A percentile compares a stretch with the other conserved stretches of the same genome.
Conservation (phyloP, 2,329 filamentous ascomycete genomes). For the Sphaerulina musiva region DNA sequence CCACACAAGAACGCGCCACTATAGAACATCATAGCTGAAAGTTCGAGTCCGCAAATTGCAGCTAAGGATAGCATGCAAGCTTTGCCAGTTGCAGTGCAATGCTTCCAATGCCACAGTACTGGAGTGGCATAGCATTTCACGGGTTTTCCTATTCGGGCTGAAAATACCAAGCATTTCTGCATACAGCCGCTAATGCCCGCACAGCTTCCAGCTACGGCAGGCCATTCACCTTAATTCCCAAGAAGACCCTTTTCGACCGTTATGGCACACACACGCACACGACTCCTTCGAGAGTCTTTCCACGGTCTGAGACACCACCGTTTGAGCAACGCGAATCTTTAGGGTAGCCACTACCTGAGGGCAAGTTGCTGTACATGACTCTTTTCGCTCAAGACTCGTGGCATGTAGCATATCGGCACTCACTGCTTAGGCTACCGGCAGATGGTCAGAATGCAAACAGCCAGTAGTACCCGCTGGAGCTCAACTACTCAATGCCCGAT, state of each 20-base stretch:
- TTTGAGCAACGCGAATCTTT: background rate
- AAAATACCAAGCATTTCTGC: slow-evolving; percentile 3
- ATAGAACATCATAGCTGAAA: slow-evolving; percentile 2
- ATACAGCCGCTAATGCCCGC: slow-evolving; percentile 1
- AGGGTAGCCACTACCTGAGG: background rate
- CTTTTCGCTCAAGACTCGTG: background rate
- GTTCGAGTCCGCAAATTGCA: background rate
- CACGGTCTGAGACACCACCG: background rate
- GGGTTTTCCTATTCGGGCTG: slow-evolving; percentile 1
- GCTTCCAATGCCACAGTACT: background rate
- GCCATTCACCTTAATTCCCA: background rate
- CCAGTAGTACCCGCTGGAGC: slow-evolving; percentile 5
- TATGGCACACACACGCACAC: background rate
- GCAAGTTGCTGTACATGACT: background rate
- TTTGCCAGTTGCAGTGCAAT: background rate
- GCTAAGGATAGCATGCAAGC: background rate
- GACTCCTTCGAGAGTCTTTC: background rate
- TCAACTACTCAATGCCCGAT: slow-evolving; percentile 3
- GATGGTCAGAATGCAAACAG: background rate
- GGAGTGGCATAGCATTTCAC: background rate
- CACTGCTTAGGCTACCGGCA: slow-evolving; percentile 7
- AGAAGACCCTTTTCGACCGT: background rate
- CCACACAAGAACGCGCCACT: slow-evolving; percentile 2
- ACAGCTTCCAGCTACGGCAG: background rate
- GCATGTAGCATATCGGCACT: background rate